These are phyloP conservation scores for Cordyceps pruinosa DNA, from an alignment of 2,329 filamentous ascomycete species.

Conservation along the genomic window DNA sequence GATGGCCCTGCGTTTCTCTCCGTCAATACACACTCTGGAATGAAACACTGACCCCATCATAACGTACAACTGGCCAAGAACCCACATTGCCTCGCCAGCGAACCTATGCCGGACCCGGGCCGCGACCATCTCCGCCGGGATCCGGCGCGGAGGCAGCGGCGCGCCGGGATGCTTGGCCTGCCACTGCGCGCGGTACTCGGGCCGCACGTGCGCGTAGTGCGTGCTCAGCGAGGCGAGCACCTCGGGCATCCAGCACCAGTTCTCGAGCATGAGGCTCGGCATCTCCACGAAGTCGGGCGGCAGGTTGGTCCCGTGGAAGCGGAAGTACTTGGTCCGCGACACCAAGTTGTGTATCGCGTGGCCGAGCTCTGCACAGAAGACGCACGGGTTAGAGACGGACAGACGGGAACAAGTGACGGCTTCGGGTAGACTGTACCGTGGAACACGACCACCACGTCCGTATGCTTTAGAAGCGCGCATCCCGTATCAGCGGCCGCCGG, in stretches of 20 bases:
- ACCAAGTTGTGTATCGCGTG: slow-evolving; percentile 16
- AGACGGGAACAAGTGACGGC: not conserved
- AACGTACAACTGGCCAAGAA: slow-evolving; percentile 1
- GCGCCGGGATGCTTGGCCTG: not conserved
- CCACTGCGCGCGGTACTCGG: slow-evolving; percentile 5
- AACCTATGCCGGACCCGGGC: not conserved
- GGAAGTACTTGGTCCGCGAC: slow-evolving; percentile 5
- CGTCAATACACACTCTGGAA: not conserved
- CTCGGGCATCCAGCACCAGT: slow-evolving; percentile 14
- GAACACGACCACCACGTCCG: slow-evolving; percentile 49
- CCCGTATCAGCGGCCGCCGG: not conserved
- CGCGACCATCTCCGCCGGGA: slow-evolving; percentile 5
- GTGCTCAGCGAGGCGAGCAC: slow-evolving; percentile 4
- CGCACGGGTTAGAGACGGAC: not conserved
- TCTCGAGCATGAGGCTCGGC: slow-evolving; percentile 14
- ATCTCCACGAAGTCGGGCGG: slow-evolving; percentile 14
- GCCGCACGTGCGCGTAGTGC: slow-evolving; percentile 8
- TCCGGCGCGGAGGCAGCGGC: not conserved
- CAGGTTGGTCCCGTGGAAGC: slow-evolving; percentile 5
- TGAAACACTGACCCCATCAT: not conserved
- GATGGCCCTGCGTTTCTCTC: not conserved
- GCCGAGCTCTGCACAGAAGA: slow-evolving; percentile 13
- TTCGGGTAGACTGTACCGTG: slow-evolving; percentile 25
- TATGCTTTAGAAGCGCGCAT: slow-evolving; percentile 47
- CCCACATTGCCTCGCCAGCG: not conserved